phyloP scores from a whole-genome alignment of 148 eudicot genomes.

The Chenopodium formosanum region DNA sequence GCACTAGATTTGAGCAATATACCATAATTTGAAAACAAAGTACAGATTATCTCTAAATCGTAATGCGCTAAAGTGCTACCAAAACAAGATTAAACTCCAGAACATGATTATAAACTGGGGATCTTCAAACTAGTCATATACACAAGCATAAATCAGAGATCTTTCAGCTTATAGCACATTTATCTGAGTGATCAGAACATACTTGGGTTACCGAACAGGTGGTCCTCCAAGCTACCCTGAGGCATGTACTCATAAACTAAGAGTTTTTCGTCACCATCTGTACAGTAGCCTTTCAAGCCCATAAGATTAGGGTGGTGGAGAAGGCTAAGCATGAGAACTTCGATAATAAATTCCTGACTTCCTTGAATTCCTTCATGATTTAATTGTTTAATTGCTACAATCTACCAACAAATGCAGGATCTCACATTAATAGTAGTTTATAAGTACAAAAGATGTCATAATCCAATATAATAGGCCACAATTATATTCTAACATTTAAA shows the following conservation, averaged over 20 bases:
- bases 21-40: background rate
- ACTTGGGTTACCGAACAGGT: conserved; percentile 44
- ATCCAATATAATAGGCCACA: background rate
- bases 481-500: conserved; percentile 3
- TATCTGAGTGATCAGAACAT: background rate
- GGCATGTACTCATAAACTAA: conserved; percentile 54
- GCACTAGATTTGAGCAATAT: background rate
- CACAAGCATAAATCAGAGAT: conserved; percentile 1
- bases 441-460: background rate
- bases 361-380: conserved; percentile 49
- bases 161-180: background rate
- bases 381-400: conserved; percentile 47
- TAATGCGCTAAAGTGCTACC: background rate
- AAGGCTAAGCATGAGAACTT: conserved; percentile 56
- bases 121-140: background rate
- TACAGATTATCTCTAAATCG: background rate
- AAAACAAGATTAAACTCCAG: background rate
- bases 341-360: conserved; percentile 47
- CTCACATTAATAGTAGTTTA: conserved; percentile 1
- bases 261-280: conserved; percentile 50
- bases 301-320: conserved; percentile 48
- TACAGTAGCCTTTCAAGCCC: conserved; percentile 48
- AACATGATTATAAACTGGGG: background rate
- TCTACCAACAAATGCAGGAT: conserved; percentile 29
- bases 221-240: conserved; percentile 47